These are phyloP conservation scores for Isochrysis galbana DNA, from an alignment of 78 protist genomes.

Conservation along the genomic window DNA sequence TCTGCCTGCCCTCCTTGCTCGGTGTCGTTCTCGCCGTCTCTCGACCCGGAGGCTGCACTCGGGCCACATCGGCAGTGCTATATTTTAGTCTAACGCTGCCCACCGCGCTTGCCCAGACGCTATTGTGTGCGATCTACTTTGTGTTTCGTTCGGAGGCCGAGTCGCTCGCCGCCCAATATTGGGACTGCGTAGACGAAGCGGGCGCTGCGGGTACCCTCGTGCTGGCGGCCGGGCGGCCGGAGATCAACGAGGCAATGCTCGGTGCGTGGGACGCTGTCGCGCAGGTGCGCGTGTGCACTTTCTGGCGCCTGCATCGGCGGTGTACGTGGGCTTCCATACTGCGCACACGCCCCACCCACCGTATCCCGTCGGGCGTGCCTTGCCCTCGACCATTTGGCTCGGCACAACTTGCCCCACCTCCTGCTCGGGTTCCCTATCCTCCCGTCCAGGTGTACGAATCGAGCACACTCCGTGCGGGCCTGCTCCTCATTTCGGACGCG, in stretches of 20 bases:
- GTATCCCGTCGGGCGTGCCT: too few relatives aligned
- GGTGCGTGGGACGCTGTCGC: neutral
- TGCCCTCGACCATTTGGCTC: too few relatives aligned
- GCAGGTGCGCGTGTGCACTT: too few relatives aligned
- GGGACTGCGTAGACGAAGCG: neutral
- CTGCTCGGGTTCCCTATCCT: too few relatives aligned
- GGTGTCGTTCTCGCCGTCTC: too few relatives aligned
- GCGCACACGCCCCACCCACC: too few relatives aligned
- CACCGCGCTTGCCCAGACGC: neutral
- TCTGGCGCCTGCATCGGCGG: too few relatives aligned
- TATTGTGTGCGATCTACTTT: neutral
- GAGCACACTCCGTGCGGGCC: neutral
- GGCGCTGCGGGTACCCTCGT: neutral
- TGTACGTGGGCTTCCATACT: too few relatives aligned
- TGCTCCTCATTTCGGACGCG: neutral
- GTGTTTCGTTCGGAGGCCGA: neutral
- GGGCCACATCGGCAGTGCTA: too few relatives aligned
- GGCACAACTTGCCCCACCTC: too few relatives aligned
- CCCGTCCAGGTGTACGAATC: neutral
- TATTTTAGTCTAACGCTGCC: neutral
- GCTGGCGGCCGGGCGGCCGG: neutral
- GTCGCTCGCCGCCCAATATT: neutral
- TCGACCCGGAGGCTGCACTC: too few relatives aligned
- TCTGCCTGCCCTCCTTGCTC: too few relatives aligned
- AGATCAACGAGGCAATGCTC: neutral